Percentiles rank a stretch among this genome's conserved stretches.
These are phyloP conservation scores for Saccharomycopsis crataegensis DNA, from an alignment of 1,139 yeast genomes.

Conservation along the genomic window DNA sequence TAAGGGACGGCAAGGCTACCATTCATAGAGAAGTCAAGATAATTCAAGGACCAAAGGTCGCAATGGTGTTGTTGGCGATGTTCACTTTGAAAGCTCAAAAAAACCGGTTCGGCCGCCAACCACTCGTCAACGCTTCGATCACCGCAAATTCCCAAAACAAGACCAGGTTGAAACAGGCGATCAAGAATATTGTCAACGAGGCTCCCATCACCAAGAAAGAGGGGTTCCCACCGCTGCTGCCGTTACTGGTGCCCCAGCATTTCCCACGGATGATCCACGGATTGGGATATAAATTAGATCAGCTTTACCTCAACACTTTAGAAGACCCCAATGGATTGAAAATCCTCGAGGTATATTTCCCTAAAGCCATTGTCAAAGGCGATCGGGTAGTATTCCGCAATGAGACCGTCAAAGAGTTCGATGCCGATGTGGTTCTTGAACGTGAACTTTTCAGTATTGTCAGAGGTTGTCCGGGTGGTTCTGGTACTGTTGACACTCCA, in stretches of 20 bases:
- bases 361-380: background rate
- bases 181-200: no score
- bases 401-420: no score
- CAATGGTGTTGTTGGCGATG: background rate
- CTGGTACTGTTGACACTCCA: background rate
- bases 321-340: no score
- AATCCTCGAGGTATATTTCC: no score
- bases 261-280: no score
- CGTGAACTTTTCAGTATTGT: slow-evolving; percentile 1
- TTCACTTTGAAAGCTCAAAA: background rate
- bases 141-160: background rate
- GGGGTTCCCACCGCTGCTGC: no score
- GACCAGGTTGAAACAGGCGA: background rate
- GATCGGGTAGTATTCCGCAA: no score
- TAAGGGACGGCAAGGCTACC: slow-evolving; percentile 12
- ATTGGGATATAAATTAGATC: no score
- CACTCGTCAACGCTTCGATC: slow-evolving; percentile 2
- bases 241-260: no score
- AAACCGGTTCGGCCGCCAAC: slow-evolving; percentile 8
- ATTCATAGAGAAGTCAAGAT: slow-evolving; percentile 9
- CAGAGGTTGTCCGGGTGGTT: background rate
- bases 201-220: no score
- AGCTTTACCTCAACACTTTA: no score
- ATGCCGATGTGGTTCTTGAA: background rate
- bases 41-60: background rate